Base-by-base conservation (phyloP, 345 rosid species). In the Laguncularia racemosa region DNA sequence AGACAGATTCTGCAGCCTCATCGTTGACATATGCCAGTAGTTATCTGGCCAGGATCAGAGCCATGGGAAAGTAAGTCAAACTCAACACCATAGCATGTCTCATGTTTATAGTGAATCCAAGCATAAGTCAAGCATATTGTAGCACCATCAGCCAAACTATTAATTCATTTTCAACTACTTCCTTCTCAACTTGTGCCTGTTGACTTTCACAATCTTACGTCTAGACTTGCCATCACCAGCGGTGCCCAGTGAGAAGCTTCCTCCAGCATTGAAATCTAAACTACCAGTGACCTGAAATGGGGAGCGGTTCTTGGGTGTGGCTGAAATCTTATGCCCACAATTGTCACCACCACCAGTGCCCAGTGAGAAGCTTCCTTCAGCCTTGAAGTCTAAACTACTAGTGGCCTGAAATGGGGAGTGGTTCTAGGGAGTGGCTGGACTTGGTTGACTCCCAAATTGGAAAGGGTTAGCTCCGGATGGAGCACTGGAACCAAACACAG, bases 341-440 rank as follows among this genome's bases (percentile, higher is more conserved):
- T 92, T 92, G 67, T 95, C 97, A 16, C 73, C 78, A 0, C 89
- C 95, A 26, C 86, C 76, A 2, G 81, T 57, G 48, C 99, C 96
- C 69, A 92, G 73, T 11, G 95, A 79, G 69, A 92, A 93, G 74
- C 91, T 87, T 46, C 86, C 87, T n/a, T 84, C 84, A 55, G 81
- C 81, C 69, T 67, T 80, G 44, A 77, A 75, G 63, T 86, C 95
- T 50, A 67, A 58, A 65, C 92, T 85, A 8, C 80, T 74, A 50
- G 91, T 73, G 59, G 82, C 79, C 73, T 76, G 88, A 55, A 87
- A 89, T 9, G 84, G 87, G 50, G 83, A 61, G 16, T 68, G 64
- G 66, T 68, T 84, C 58, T 72, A 92, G 0, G 79, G 60, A 14
- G 75, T 56, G 16, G 66, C 62, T 17, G 59, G 55, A 15, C 57